These are phyloP conservation scores for Tylopilus vinaceipallidus DNA, from an alignment of 768 basidiomycete genomes.

Conservation along the genomic window DNA sequence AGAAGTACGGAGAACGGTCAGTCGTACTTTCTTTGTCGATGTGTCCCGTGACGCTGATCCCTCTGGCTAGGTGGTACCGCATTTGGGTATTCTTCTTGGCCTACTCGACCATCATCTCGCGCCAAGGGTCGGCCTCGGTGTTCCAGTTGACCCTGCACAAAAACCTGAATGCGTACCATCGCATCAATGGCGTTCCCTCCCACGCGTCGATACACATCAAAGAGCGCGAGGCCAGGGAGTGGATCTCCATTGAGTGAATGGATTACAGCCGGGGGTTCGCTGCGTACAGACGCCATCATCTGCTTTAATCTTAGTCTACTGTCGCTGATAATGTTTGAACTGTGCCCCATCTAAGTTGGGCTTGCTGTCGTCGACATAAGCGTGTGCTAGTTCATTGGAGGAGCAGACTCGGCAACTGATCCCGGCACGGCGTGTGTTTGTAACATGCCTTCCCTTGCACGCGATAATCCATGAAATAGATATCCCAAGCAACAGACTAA, in stretches of 20 bases:
- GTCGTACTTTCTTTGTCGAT: slow-evolving; percentile 4
- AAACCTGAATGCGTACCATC: slow-evolving; percentile 94
- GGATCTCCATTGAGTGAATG: slow-evolving; percentile 25
- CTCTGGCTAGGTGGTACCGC: slow-evolving; percentile 68
- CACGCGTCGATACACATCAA: slow-evolving; percentile 80
- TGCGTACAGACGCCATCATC: slow-evolving; percentile 20
- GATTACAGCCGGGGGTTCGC: slow-evolving; percentile 4
- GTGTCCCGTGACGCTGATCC: background rate
- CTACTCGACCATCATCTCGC: slow-evolving; percentile 79
- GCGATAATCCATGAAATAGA: background rate
- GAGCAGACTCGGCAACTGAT: too few relatives aligned
- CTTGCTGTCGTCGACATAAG: too few relatives aligned
- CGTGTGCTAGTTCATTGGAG: too few relatives aligned
- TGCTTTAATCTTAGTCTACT: slow-evolving; percentile 28
- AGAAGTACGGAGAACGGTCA: slow-evolving; percentile 80
- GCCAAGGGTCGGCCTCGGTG: slow-evolving; percentile 87
- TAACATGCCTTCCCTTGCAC: too few relatives aligned
- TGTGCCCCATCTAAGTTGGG: too few relatives aligned
- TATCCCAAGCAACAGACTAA: background rate
- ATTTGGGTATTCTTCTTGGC: slow-evolving; percentile 98
- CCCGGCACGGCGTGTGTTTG: too few relatives aligned
- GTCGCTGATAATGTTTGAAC: too few relatives aligned
- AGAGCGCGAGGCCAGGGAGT: slow-evolving; percentile 27
- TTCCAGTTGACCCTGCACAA: slow-evolving; percentile 99
- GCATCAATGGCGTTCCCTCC: slow-evolving; percentile 78